Base-by-base conservation (phyloP, 2,329 filamentous ascomycete species). In the Lasiodiplodia gonubiensis region DNA sequence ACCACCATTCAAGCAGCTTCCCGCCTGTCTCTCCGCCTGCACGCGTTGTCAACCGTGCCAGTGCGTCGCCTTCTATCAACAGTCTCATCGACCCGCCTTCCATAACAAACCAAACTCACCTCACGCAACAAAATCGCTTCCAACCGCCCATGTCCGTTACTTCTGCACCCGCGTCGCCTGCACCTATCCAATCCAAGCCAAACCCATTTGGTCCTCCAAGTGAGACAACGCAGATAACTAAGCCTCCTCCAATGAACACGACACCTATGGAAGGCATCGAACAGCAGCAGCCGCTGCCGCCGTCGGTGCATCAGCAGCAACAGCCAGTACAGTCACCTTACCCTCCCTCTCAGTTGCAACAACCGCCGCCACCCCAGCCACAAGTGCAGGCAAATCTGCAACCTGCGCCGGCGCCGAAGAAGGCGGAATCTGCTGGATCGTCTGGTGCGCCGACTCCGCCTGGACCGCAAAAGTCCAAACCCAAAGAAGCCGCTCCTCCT, bases 1-100 rank as follows among this genome's bases (percentile, higher is more conserved):
- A 61, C 48, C 78, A 74, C 68, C 79, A 63, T 71, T 77, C 71
- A 68, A 82, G 81, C 70, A 83, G 76, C 70, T 81, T 80, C 30
- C 77, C 83, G 23, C 76, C 81, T n/a, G 80, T 81, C 66, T 80
- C 80, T n/a, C 81, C 82, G 8, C 83, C 82, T 16, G 78, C 78
- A 73, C 72, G 74, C 23, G 80, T 80, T 4, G 74, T 86, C 65
- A 90, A 91, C 78, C 88, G 91, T 66, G 91, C 92, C n/a, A 94
- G 92, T 76, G 91, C 91, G 48, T 97, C 94, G 4, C 94, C 94
- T 1, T 94, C 94, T 2, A 97, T 97, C 72, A 90, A 93, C 6
- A 97, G 92, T 79, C 86, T 97, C 67, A 92, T 97, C 61, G 93
- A 97, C 72, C 91, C 90, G 39, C 86, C 86, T 2, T 78, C 73